phyloP scores from a whole-genome alignment of 2,329 filamentous ascomycete genomes.

The Coniochaeta sp. region DNA sequence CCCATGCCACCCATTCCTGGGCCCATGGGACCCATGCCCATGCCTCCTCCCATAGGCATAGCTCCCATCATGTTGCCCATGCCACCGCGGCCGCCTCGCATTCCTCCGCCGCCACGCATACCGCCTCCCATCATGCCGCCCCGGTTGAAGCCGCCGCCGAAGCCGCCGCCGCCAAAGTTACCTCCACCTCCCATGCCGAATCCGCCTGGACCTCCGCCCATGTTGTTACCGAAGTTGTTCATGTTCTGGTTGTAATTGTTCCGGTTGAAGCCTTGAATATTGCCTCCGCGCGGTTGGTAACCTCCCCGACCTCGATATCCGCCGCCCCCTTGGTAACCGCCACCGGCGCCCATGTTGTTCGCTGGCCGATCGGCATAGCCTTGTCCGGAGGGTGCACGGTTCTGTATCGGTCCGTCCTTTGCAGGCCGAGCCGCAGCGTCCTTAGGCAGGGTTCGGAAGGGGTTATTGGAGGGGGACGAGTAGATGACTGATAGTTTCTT shows the following conservation, averaged over 20 bases:
- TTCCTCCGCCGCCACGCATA: conserved; percentile 38
- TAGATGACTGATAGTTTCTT: conserved; percentile 72
- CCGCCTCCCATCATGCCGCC: conserved; percentile 40
- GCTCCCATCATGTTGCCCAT: conserved; percentile 53
- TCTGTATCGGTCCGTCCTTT: conserved; percentile 48
- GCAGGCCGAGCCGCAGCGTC: conserved; percentile 67
- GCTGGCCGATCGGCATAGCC: conserved; percentile 37
- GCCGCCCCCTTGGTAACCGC: conserved; percentile 43
- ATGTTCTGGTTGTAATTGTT: conserved; percentile 31
- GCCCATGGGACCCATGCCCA: conserved; percentile 36
- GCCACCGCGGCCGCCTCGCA: conserved; percentile 45
- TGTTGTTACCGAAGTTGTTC: conserved; percentile 27
- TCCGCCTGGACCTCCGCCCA: conserved; percentile 33
- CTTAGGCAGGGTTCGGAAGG: conserved; percentile 86
- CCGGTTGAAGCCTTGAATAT: conserved; percentile 37
- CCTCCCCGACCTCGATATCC: conserved; percentile 39
- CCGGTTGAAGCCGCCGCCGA: conserved; percentile 34
- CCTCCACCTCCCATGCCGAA: conserved; percentile 33
- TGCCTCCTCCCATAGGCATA: conserved; percentile 27
- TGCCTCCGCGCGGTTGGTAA: conserved; percentile 37
- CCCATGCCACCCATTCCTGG: conserved; percentile 39
- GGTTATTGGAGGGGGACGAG: conserved; percentile 70
- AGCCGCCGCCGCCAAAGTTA: conserved; percentile 38
- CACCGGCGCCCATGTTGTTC: conserved; percentile 30
- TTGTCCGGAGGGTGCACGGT: conserved; percentile 38